Percentiles rank a stretch among this genome's conserved stretches.
Conservation (phyloP, 306 rosid species). For the Pyrus bretschneideri region DNA sequence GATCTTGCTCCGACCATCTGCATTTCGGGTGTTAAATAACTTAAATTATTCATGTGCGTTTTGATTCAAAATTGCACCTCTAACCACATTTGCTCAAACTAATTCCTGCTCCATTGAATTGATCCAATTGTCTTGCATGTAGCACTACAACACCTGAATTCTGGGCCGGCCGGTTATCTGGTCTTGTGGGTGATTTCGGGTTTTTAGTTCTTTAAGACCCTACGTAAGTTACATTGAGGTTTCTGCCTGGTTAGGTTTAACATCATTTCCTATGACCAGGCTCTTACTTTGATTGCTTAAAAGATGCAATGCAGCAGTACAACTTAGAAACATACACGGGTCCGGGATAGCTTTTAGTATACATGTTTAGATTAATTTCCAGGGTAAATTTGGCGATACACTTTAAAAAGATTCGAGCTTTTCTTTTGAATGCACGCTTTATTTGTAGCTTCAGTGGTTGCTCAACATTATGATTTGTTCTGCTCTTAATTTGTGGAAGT, state of each 20-base stretch:
- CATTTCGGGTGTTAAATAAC: too few relatives aligned
- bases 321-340: too few relatives aligned
- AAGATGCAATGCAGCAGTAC: too few relatives aligned
- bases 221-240: too few relatives aligned
- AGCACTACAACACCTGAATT: not conserved
- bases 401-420: not conserved
- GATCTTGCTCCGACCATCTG: not conserved
- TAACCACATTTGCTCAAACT: not conserved
- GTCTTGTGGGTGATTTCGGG: not conserved
- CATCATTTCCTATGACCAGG: too few relatives aligned
- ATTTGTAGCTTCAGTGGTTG: not conserved
- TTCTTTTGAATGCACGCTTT: not conserved
- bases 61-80: not conserved
- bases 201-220: not conserved
- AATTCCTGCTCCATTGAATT: not conserved
- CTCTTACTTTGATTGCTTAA: too few relatives aligned
- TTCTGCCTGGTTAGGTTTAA: not conserved
- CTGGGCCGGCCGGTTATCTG: not conserved
- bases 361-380: too few relatives aligned
- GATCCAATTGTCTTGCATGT: not conserved
- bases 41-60: too few relatives aligned
- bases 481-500: not conserved
- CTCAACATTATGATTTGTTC: not conserved
- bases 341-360: too few relatives aligned
- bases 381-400: too few relatives aligned